These are phyloP conservation scores for Canna indica DNA, from an alignment of 176 grass and related monocot species.

Conservation along the genomic window DNA sequence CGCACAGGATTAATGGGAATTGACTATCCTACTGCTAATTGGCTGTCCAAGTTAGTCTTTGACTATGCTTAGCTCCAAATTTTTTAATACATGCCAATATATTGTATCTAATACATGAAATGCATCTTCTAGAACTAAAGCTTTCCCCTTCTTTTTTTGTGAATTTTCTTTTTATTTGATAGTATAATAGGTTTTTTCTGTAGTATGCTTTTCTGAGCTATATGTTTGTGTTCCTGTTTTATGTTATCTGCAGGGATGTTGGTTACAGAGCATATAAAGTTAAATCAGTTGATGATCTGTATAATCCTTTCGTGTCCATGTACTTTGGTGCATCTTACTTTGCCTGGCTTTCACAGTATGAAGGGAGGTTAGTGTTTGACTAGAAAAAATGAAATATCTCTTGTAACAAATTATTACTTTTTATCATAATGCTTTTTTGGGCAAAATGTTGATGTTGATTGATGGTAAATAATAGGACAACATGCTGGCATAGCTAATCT, in stretches of 20 bases:
- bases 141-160: not conserved
- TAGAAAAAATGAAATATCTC: not conserved
- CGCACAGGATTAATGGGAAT: constrained; percentile 86
- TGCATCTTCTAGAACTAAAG: not conserved
- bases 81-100: not conserved
- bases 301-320: constrained; percentile 98
- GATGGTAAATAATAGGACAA: not conserved
- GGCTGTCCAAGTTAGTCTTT: constrained; percentile 59
- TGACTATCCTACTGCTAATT: constrained; percentile 76
- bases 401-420: not conserved
- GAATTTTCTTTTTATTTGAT: not conserved
- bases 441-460: not conserved
- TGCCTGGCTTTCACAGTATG: constrained; percentile 67
- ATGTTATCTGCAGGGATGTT: constrained; percentile 50
- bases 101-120: not conserved
- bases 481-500: not conserved
- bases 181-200: not conserved
- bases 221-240: constrained; percentile 1
- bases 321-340: constrained; percentile 84
- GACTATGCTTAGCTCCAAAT: not conserved
- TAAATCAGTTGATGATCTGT: constrained; percentile 71
- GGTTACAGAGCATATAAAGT: constrained; percentile 57
- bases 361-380: constrained; percentile 53
- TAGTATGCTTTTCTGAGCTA: not conserved
- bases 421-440: not conserved